Conservation (phyloP, 768 basidiomycete genomes). For the Neoboletus magnificus region DNA sequence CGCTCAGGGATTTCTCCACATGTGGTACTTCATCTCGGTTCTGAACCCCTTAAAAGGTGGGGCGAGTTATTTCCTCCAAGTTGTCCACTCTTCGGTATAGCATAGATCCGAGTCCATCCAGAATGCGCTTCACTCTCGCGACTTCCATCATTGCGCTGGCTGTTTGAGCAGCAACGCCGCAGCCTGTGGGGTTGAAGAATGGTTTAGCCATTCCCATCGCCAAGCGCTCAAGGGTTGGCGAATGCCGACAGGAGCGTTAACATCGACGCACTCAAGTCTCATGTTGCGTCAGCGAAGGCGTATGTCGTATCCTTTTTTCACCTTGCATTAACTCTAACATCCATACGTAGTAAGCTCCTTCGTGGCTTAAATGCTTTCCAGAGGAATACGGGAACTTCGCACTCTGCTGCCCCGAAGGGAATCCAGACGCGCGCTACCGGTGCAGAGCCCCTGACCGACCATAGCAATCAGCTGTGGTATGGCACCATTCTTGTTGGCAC, state of each 20-base stretch:
- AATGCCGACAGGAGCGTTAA: slow-evolving; percentile 1
- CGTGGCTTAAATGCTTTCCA: not conserved
- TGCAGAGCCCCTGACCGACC: not conserved
- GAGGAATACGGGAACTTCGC: not conserved
- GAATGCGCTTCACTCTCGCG: slow-evolving; percentile 7
- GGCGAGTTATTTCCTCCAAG: not conserved
- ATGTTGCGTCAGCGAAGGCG: not conserved
- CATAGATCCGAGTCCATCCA: not conserved
- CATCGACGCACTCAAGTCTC: slow-evolving; percentile 1
- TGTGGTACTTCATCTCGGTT: not conserved
- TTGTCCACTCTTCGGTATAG: too few species aligned
- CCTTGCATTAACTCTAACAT: not conserved
- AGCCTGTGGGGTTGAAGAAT: not conserved
- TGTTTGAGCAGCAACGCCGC: slow-evolving; percentile 4
- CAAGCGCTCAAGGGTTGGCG: slow-evolving; percentile 1
- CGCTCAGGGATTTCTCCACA: too few species aligned
- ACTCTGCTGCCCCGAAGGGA: not conserved
- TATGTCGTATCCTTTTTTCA: not conserved
- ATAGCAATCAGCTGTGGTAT: slow-evolving; percentile 1
- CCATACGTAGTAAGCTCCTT: not conserved
- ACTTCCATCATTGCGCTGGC: not conserved
- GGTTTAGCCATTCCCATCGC: slow-evolving; percentile 1
- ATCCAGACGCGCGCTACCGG: not conserved
- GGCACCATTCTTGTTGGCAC: slow-evolving; percentile 13
- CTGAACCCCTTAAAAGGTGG: not conserved